A percentile compares a stretch with the other conserved stretches of the same genome.
These are phyloP conservation scores for Rutstroemia sp. DNA, from an alignment of 2,329 filamentous ascomycete genomes.

Conservation along the genomic window DNA sequence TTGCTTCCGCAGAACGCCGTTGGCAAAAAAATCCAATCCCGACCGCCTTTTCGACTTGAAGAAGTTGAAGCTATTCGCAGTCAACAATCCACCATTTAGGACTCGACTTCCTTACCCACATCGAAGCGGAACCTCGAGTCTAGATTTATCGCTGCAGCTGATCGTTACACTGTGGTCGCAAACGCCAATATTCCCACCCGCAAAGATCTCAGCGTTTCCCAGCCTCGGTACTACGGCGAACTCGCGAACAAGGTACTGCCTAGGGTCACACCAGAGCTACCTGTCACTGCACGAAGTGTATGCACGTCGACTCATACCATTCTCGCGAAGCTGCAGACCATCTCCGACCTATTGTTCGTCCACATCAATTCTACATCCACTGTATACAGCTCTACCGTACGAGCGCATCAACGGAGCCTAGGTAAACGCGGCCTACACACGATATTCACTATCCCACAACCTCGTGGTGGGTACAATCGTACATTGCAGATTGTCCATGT, in stretches of 20 bases:
- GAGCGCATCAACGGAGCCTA: not conserved
- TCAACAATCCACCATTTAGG: not conserved
- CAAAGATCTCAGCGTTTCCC: not conserved
- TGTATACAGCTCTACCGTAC: not conserved
- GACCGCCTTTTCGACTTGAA: not conserved
- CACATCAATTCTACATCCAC: not conserved
- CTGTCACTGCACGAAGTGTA: not conserved
- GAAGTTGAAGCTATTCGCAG: not conserved
- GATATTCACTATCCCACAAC: conserved; percentile 2
- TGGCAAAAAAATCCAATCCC: not conserved
- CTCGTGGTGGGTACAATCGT: conserved; percentile 3
- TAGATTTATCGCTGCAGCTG: not conserved
- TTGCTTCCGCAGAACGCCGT: conserved; percentile 2
- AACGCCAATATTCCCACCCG: too few relatives aligned
- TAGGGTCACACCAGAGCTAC: not conserved
- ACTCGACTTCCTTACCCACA: not conserved
- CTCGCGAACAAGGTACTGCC: not conserved
- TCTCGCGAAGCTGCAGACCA: not conserved
- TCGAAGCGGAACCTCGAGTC: not conserved
- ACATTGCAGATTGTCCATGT: conserved; percentile 4
- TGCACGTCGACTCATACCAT: not conserved
- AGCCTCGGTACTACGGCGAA: not conserved
- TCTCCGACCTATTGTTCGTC: not conserved
- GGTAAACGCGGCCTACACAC: not conserved
- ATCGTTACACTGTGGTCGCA: too few relatives aligned